Base-by-base conservation (phyloP, 768 basidiomycete species). In the Leccinum subgranulosum region DNA sequence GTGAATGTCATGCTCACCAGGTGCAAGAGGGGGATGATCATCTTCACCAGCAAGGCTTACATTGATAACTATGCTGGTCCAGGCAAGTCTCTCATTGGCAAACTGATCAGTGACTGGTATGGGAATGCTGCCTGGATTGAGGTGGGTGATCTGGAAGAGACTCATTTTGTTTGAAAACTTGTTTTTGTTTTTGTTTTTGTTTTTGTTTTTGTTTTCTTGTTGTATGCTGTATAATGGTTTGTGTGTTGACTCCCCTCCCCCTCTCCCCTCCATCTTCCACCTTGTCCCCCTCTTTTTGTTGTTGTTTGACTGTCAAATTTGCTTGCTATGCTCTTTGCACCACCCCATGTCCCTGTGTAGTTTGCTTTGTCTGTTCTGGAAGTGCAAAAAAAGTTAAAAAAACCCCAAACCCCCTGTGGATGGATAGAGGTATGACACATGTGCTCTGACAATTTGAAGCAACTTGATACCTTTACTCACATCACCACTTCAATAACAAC, bases 1-100 rank as follows among this genome's bases (percentile, higher is more conserved):
- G 86, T 88, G 53, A 93, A 94, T 84, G 91, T 94, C 57, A 92
- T 94, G 90, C 84, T 93, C 8, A 87, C 85, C 49, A 82, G 92
- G 36, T 91, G 87, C 78, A 87, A 87, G 69, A 77, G 73, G 51
- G 86, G 84, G 29, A 92, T 93, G 90, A 84, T 84, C 57, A 87
- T 94, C 62, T 76, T 87, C 52, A 78, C 86, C 21, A 88, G 77
- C 63, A 75, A 76, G 60, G 73, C 74, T 17, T 93, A 92, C 66
- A 74, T 93, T 41, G 61, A 66, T n/a, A 79, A 80, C 10, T 65
- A 71, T 65, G 90, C 83, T 51, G 68, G 66, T 61, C 88, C 82
- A 47, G 58, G 19, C n/a, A 61, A 74, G 31, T 75, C 79, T 4
- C 66, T 84, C 17, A 72, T 82, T 47, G 82, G 81, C 2, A 58